Percentiles rank a stretch among this genome's conserved stretches.
phyloP scores from a whole-genome alignment of 2,329 filamentous ascomycete species.

The Graphium sp. region DNA sequence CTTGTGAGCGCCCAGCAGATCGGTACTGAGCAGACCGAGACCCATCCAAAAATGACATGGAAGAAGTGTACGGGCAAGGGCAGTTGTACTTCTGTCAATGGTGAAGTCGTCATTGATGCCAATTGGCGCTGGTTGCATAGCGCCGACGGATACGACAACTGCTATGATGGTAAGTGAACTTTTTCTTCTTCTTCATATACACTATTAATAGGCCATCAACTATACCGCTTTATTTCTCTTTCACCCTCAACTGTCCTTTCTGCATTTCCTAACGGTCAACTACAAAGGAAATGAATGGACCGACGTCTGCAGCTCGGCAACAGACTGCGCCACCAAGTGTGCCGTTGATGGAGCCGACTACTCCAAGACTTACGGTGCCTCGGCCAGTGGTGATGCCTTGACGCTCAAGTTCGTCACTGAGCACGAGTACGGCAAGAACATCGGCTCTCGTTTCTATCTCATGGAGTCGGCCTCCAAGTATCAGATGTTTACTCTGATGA shows the following conservation, averaged over 20 bases:
- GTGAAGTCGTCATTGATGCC: constrained; percentile 28
- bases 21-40: constrained; percentile 18
- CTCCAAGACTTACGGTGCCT: constrained; percentile 26
- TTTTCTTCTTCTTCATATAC: too few species aligned
- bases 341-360: constrained; percentile 28
- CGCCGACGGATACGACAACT: constrained; percentile 21
- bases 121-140: constrained; percentile 38
- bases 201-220: too few species aligned
- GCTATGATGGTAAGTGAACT: constrained; percentile 32
- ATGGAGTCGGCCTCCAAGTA: constrained; percentile 37
- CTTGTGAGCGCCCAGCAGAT: constrained; percentile 21
- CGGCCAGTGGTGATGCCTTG: constrained; percentile 24
- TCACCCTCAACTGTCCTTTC: too few species aligned
- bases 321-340: constrained; percentile 24
- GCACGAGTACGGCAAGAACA: constrained; percentile 20
- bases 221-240: too few species aligned
- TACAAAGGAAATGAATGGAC: constrained; percentile 24
- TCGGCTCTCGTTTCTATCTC: constrained; percentile 37
- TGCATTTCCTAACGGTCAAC: too few species aligned
- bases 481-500: constrained; percentile 40
- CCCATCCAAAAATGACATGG: constrained; percentile 26
- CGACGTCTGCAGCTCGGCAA: constrained; percentile 18
- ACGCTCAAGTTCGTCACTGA: constrained; percentile 33
- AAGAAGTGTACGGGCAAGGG: constrained; percentile 22
- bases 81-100: constrained; percentile 21